These are phyloP conservation scores for Cryptosporidium baileyi DNA, from an alignment of 169 alveolate genomes.

Conservation along the genomic window DNA sequence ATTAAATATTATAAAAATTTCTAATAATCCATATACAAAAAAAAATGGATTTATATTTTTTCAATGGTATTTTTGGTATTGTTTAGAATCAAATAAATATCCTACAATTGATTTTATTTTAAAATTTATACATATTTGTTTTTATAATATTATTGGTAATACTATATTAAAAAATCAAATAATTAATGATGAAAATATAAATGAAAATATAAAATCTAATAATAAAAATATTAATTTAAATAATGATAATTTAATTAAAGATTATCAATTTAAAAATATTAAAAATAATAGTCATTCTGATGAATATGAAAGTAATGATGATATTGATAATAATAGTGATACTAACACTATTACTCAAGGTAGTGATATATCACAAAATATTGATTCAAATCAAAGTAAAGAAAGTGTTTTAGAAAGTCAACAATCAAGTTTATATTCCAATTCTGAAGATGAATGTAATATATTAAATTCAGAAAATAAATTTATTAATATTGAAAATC, in stretches of 20 bases:
- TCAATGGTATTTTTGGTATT: conserved; percentile 69
- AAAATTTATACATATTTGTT: conserved; percentile 28
- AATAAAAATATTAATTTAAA: not conserved
- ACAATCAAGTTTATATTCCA: not conserved
- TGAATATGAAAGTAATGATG: not conserved
- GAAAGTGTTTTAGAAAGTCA: not conserved
- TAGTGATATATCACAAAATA: not conserved
- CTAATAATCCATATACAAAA: conserved; percentile 37
- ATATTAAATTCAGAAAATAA: not conserved
- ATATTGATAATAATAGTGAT: not conserved
- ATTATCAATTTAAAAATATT: not conserved
- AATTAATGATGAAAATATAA: not conserved
- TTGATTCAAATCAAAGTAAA: not conserved
- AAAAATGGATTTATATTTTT: conserved; percentile 52
- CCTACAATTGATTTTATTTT: conserved; percentile 2
- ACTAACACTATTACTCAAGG: not conserved
- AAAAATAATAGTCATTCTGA: no score
- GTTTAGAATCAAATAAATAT: conserved; percentile 43
- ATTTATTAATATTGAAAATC: not conserved
- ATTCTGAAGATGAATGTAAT: not conserved
- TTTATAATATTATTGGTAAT: not conserved
- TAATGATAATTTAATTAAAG: not conserved
- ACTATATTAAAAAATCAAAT: not conserved
- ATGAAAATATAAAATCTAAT: not conserved
- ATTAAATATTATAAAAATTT: conserved; percentile 14